Percentiles rank a stretch among this genome's conserved stretches.
phyloP scores from a whole-genome alignment of 192 early-diverging fungal genomes.

The Endogone sp. region DNA sequence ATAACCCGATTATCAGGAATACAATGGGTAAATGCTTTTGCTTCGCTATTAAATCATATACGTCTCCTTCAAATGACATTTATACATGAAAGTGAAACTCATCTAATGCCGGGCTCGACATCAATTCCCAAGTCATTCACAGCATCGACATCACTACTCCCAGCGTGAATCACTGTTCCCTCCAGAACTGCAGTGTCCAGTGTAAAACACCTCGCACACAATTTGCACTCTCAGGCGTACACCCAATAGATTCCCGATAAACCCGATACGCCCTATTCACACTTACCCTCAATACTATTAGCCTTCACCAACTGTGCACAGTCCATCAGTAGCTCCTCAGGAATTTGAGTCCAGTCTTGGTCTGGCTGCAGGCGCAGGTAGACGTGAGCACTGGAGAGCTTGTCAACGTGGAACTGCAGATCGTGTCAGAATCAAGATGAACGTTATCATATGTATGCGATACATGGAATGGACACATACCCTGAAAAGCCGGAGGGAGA shows the following conservation, averaged over 20 bases:
- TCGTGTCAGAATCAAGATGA: background rate
- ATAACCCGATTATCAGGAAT: background rate
- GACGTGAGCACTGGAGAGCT: slow-evolving; percentile 95
- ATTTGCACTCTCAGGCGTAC: no score
- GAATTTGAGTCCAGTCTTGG: slow-evolving; percentile 81
- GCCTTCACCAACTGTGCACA: slow-evolving; percentile 94
- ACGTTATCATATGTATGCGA: background rate
- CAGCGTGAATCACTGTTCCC: no score
- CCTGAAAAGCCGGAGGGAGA: no score
- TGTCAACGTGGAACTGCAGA: slow-evolving; percentile 91
- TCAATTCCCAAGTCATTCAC: background rate
- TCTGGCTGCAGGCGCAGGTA: slow-evolving; percentile 76
- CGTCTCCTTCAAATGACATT: background rate
- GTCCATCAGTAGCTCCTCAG: slow-evolving; percentile 69
- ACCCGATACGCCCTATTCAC: background rate
- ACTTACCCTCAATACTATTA: slow-evolving; percentile 86
- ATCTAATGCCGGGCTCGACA: background rate
- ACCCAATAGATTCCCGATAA: background rate
- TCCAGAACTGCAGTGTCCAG: no score
- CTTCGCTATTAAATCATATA: background rate
- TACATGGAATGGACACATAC: no score
- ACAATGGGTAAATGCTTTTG: no score
- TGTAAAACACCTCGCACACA: no score
- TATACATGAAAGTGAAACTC: background rate
- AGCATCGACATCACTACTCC: no score